Conservation (phyloP, 306 rosid genomes). For the Corylus americana region DNA sequence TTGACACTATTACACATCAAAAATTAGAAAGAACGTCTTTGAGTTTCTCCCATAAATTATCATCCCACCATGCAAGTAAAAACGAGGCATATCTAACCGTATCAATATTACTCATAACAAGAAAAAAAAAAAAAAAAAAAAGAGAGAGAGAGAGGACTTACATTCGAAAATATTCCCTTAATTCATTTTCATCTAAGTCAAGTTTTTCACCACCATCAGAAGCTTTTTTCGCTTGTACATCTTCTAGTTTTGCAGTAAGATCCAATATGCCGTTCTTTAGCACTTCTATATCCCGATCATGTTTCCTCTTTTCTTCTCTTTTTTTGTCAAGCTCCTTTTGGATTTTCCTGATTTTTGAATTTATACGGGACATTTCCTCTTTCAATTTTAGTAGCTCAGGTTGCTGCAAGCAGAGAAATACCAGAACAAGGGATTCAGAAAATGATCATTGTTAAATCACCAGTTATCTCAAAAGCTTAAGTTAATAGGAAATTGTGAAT, state of each 20-base stretch:
- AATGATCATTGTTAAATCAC: background rate
- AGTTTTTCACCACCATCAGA: slow-evolving; percentile 62
- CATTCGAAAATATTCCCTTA: slow-evolving; percentile 89
- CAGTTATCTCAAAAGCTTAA: no score
- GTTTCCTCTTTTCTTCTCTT: slow-evolving; percentile 62
- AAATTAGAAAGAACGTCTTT: background rate
- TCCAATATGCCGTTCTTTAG: slow-evolving; percentile 69
- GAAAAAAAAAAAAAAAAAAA: background rate
- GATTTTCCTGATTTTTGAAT: slow-evolving; percentile 74
- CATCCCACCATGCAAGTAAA: background rate
- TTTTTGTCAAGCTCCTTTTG: slow-evolving; percentile 73
- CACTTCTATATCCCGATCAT: slow-evolving; percentile 52
- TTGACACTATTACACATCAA: background rate
- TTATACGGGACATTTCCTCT: slow-evolving; percentile 92
- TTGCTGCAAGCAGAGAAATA: slow-evolving; percentile 63
- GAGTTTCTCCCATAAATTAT: background rate
- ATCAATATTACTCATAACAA: background rate
- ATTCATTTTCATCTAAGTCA: slow-evolving; percentile 59
- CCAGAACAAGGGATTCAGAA: slow-evolving; percentile 22
- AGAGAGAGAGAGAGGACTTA: slow-evolving; percentile 41
- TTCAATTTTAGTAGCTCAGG: slow-evolving; percentile 91
- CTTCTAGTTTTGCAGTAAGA: slow-evolving; percentile 62
- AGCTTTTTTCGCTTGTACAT: slow-evolving; percentile 58
- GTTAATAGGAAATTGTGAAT: no score
- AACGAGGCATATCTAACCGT: background rate